Base-by-base conservation (phyloP, 2,329 filamentous ascomycete species). In the Ceratocystis papillata region DNA sequence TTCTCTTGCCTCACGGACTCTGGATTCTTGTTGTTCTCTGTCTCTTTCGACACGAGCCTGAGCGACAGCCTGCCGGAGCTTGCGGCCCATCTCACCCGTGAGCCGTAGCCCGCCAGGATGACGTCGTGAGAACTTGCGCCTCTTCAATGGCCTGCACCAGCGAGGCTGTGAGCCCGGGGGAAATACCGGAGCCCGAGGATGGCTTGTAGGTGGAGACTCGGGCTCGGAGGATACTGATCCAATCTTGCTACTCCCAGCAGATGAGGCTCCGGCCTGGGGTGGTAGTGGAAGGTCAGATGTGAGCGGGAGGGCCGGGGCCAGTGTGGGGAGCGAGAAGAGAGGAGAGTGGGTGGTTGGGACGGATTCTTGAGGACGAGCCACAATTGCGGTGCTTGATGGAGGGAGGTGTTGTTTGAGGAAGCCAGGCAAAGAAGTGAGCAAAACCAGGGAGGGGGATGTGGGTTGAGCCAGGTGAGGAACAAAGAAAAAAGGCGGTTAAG, bases 91-190 rank as follows among this genome's bases (percentile, higher is more conserved):
- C 53, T 57, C 53, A 3, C 53, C 53, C 15, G 22, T 57, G 15
- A 57, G 22, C 53, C 53, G 53, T 28, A 57, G 53, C 10, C 53
- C 53, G n/a, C 22, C 53, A 28, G 53, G 53, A 10, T 57, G 53
- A 17, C 53, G 53, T 12, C 53, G 53, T 17, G 22, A 30, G 53
- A 30, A 30, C 20, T 30, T 57, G 53, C 53, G 53, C 28, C 30
- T 57, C 12, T n/a, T 28, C 22, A 28, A 28, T n/a, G 53, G n/a
- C 25, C 10, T 28, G 25, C 15, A 28, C 8, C 25, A 17, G 28
- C 22, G 53, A 28, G 53, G 53, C 17, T 28, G 53, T 17, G 53
- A 57, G 30, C 2, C 22, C n/a, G 53, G 28, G 1, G 22, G 22
- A 17, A 33, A 33, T n/a, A 33, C 25, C 5, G 53, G 8, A 17